phyloP scores from a whole-genome alignment of 73 alveolate genomes.

The Paraurostyla sp. region DNA sequence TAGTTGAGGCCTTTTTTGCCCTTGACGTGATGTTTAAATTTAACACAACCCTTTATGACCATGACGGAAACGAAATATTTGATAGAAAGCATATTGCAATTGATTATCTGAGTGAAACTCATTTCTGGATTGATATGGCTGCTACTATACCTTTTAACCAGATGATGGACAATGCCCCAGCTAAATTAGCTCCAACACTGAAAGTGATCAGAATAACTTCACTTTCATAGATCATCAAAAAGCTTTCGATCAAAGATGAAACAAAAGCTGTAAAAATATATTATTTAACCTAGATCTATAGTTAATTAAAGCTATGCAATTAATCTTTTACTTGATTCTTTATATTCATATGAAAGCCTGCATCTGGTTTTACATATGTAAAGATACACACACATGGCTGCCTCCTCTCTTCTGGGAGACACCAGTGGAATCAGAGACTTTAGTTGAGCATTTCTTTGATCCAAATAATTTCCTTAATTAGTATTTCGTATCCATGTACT shows the following conservation, averaged over 20 bases:
- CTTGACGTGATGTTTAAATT: constrained; percentile 43
- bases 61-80: constrained; percentile 70
- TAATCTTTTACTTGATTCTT: neutral
- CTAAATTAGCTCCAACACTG: constrained; percentile 11
- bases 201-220: constrained; percentile 52
- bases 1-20: constrained; percentile 5
- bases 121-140: constrained; percentile 59
- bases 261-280: constrained; percentile 50
- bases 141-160: constrained; percentile 41
- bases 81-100: constrained; percentile 58
- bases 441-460: neutral
- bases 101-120: constrained; percentile 46
- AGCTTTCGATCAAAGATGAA: constrained; percentile 38
- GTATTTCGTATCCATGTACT: constrained; percentile 58
- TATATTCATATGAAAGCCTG: constrained; percentile 43
- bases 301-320: constrained; percentile 49
- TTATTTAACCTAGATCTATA: constrained; percentile 36
- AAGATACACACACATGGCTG: constrained; percentile 6
- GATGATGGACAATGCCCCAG: constrained; percentile 15
- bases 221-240: constrained; percentile 38
- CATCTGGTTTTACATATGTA: constrained; percentile 52
- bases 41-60: constrained; percentile 58
- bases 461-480: neutral
- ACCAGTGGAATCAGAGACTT: constrained; percentile 20
- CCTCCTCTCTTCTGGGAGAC: constrained; percentile 44